Evolutionary conservation across 495 filamentous ascomycete species (phyloP).

Genomic region (Aspergillus nidulans): DNA sequence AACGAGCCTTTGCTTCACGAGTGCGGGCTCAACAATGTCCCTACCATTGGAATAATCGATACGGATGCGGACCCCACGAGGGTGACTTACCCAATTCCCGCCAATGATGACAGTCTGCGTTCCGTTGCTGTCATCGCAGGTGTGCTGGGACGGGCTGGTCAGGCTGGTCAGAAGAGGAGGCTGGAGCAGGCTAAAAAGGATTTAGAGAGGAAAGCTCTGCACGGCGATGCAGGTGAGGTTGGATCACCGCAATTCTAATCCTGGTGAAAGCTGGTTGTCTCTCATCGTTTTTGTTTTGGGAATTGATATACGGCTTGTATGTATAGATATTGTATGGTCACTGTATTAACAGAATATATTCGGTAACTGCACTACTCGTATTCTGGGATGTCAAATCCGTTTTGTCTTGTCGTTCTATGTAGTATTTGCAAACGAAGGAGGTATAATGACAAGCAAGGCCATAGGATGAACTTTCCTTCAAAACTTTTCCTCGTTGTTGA

Average conservation of each 20-base stretch:
- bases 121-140: slow-evolving; percentile 77
- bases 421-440: background rate
- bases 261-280: slow-evolving; percentile 17
- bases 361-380: background rate
- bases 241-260: slow-evolving; percentile 12
- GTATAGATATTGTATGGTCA: slow-evolving; percentile 29
- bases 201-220: slow-evolving; percentile 52
- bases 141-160: slow-evolving; percentile 76
- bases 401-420: too few relatives aligned
- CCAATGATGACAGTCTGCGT: slow-evolving; percentile 93
- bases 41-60: slow-evolving; percentile 92
- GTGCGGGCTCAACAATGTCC: slow-evolving; percentile 80
- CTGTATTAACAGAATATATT: slow-evolving; percentile 11
- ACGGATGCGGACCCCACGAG: slow-evolving; percentile 88
- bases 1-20: slow-evolving; percentile 88
- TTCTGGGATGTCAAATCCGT: background rate
- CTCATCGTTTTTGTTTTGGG: slow-evolving; percentile 19
- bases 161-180: slow-evolving; percentile 67
- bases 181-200: slow-evolving; percentile 56
- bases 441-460: background rate
- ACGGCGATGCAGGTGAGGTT: slow-evolving; percentile 16
- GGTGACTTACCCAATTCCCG: slow-evolving; percentile 95
- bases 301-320: slow-evolving; percentile 25
- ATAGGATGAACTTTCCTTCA: slow-evolving; percentile 1
- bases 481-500: slow-evolving; percentile 27